These are phyloP conservation scores for Chlorella sp. DNA, from an alignment of 139 green algal genomes.

Conservation along the genomic window DNA sequence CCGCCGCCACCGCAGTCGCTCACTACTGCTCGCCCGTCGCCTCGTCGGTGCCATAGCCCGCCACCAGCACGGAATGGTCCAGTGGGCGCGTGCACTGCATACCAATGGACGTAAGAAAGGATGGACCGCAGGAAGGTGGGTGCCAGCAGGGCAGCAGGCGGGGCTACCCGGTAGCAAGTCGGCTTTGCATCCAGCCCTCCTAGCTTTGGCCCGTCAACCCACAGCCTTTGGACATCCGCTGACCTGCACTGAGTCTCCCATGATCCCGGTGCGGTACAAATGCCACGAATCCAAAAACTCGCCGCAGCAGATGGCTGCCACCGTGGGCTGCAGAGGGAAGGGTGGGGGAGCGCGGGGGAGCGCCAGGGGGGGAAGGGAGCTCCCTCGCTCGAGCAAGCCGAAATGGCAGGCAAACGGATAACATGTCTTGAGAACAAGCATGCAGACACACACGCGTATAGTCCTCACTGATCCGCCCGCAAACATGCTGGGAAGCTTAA, in stretches of 20 bases:
- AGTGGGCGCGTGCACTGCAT: conserved; percentile 36
- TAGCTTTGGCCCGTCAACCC: no score
- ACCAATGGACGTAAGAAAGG: no score
- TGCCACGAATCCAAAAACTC: conserved; percentile 30
- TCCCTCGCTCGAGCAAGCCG: no score
- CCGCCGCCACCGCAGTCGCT: neutral
- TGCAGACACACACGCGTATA: no score
- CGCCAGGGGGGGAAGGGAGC: neutral
- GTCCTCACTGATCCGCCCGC: neutral
- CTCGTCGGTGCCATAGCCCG: conserved; percentile 36
- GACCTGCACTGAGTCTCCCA: neutral
- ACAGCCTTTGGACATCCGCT: no score
- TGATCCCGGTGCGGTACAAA: conserved; percentile 32
- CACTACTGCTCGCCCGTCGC: conserved; percentile 32
- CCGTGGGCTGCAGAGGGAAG: conserved; percentile 13
- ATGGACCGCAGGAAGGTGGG: no score
- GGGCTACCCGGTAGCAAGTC: no score
- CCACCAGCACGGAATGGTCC: conserved; percentile 45
- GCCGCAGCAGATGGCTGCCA: conserved; percentile 36
- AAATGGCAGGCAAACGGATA: no score
- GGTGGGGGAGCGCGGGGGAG: neutral
- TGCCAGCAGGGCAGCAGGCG: no score
- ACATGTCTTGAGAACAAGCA: no score
- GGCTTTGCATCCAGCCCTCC: no score
- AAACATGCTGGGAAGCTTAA: neutral